These are phyloP conservation scores for Boechera divaricarpa DNA, from an alignment of 345 rosid species.

Conservation along the genomic window DNA sequence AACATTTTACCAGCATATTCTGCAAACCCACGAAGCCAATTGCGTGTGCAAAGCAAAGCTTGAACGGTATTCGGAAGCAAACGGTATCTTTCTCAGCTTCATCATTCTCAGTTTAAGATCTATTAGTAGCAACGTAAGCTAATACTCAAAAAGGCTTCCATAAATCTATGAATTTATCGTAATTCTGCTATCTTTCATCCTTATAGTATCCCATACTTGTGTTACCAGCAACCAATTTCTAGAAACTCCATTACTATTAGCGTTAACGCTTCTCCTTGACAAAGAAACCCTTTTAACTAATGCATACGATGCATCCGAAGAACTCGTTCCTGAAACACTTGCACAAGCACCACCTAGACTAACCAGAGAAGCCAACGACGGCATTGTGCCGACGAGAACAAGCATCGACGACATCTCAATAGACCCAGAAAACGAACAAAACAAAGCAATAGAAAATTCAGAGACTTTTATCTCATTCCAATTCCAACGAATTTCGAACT, in stretches of 20 bases:
- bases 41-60: no score
- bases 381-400: slow-evolving; percentile 80
- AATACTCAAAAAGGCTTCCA: no score
- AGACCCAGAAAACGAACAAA: slow-evolving; percentile 25
- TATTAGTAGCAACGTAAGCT: no score
- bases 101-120: no score
- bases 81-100: no score
- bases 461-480: slow-evolving; percentile 31
- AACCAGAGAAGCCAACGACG: slow-evolving; percentile 71
- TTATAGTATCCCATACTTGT: slow-evolving; percentile 79
- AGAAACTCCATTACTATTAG: slow-evolving; percentile 30
- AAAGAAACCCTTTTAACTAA: slow-evolving; percentile 67
- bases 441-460: slow-evolving; percentile 29
- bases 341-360: slow-evolving; percentile 57
- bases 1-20: no score
- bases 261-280: slow-evolving; percentile 50
- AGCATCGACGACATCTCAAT: slow-evolving; percentile 61
- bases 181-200: slow-evolving; percentile 47
- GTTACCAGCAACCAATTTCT: slow-evolving; percentile 73
- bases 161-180: slow-evolving; percentile 60
- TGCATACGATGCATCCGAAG: slow-evolving; percentile 59
- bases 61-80: no score
- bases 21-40: no score
- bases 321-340: slow-evolving; percentile 50
- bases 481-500: slow-evolving; percentile 4